phyloP scores from a whole-genome alignment of 345 rosid genomes.

The Camelina laxa region DNA sequence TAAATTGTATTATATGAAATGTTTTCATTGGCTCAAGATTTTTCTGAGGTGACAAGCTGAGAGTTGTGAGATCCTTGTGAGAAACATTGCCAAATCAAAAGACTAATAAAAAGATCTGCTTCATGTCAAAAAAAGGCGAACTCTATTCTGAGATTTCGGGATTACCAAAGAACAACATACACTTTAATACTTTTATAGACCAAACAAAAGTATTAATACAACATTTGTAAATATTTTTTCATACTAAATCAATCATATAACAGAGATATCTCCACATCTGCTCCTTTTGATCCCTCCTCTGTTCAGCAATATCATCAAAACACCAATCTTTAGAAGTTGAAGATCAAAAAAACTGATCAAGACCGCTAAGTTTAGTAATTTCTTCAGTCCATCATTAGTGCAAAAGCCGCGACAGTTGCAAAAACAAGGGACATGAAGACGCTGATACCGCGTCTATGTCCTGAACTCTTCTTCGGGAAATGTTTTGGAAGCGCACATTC shows the following conservation, averaged over 20 bases:
- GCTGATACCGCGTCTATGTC: slow-evolving; percentile 36
- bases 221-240: slow-evolving; percentile 23
- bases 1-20: too few relatives aligned
- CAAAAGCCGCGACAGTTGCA: slow-evolving; percentile 42
- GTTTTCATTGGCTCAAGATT: too few relatives aligned
- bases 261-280: slow-evolving; percentile 30
- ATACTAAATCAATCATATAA: slow-evolving; percentile 34
- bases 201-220: slow-evolving; percentile 42
- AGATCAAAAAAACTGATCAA: slow-evolving; percentile 25
- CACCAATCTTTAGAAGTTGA: slow-evolving; percentile 35
- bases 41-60: too few relatives aligned
- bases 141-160: slow-evolving; percentile 31
- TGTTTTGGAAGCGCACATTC: slow-evolving; percentile 81
- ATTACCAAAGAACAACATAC: slow-evolving; percentile 31
- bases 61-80: too few relatives aligned
- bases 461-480: slow-evolving; percentile 57
- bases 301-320: slow-evolving; percentile 38
- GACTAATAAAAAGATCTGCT: slow-evolving; percentile 31
- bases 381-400: slow-evolving; percentile 47
- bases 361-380: slow-evolving; percentile 22
- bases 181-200: slow-evolving; percentile 38
- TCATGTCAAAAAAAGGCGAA: slow-evolving; percentile 27
- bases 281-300: slow-evolving; percentile 34
- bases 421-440: slow-evolving; percentile 43
- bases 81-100: slow-evolving; percentile 19